A percentile compares a stretch with the other conserved stretches of the same genome.
Conservation (phyloP, 805 yeast species). For the Saccharomycopsis sp. region DNA sequence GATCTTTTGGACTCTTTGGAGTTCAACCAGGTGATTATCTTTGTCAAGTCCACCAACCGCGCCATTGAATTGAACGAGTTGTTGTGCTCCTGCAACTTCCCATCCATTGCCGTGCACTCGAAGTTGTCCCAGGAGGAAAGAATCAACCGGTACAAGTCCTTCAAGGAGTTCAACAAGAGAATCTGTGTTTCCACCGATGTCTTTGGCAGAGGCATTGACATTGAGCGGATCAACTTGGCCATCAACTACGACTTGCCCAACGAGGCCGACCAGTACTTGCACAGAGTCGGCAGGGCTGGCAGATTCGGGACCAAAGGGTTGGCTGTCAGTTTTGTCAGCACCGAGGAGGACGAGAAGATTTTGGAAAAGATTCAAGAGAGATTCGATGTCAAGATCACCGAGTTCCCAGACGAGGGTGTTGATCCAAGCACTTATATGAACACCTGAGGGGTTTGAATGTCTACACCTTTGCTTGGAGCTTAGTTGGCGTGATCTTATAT, state of each 20-base stretch:
- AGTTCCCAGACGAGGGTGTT: slow-evolving; percentile 96
- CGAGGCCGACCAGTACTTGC: slow-evolving; percentile 97
- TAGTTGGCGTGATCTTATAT: no score
- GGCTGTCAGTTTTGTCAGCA: slow-evolving; percentile 82
- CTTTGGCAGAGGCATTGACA: slow-evolving; percentile 98
- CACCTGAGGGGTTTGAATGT: slow-evolving; percentile 49
- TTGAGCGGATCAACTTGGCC: slow-evolving; percentile 96
- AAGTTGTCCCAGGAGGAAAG: slow-evolving; percentile 96
- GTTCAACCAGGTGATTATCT: slow-evolving; percentile 96
- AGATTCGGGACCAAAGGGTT: slow-evolving; percentile 99
- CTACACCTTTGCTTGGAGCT: no score
- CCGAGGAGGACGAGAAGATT: slow-evolving; percentile 81
- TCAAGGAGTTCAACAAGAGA: slow-evolving; percentile 97
- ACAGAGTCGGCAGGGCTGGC: slow-evolving; percentile 99
- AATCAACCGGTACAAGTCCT: slow-evolving; percentile 89
- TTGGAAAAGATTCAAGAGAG: slow-evolving; percentile 91
- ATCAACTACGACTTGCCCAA: slow-evolving; percentile 94
- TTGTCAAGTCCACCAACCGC: slow-evolving; percentile 84
- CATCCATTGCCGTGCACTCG: slow-evolving; percentile 93
- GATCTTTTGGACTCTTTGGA: slow-evolving; percentile 90
- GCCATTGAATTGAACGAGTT: slow-evolving; percentile 87
- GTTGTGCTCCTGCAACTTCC: slow-evolving; percentile 88
- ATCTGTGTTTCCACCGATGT: slow-evolving; percentile 98
- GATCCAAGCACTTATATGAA: slow-evolving; percentile 98
- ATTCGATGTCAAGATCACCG: slow-evolving; percentile 90